phyloP scores from a whole-genome alignment of 352 stramenopile genomes.

The Phytophthora fragariaefolia region DNA sequence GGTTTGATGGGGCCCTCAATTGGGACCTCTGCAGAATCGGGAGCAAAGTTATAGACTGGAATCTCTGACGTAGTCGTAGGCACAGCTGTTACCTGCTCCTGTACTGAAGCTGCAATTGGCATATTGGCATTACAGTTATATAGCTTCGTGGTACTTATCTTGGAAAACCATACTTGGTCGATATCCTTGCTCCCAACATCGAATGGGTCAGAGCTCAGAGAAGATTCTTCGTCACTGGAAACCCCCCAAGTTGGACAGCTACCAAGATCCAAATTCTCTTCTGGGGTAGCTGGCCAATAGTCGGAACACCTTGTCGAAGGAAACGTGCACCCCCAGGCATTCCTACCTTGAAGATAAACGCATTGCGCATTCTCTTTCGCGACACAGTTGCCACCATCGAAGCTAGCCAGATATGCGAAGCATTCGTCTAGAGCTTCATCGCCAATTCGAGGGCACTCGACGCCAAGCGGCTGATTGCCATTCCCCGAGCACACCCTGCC shows the following conservation, averaged over 20 bases:
- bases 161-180: conserved; percentile 44
- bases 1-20: neutral
- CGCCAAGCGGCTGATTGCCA: conserved; percentile 29
- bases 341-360: conserved; percentile 28
- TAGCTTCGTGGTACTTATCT: conserved; percentile 29
- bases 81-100: conserved; percentile 5
- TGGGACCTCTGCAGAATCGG: neutral
- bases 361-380: conserved; percentile 49
- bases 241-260: conserved; percentile 42
- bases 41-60: conserved; percentile 16
- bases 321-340: conserved; percentile 53
- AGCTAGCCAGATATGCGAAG: conserved; percentile 44
- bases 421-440: conserved; percentile 40
- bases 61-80: conserved; percentile 11
- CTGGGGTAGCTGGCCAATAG: neutral
- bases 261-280: neutral
- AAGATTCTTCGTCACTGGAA: conserved; percentile 16
- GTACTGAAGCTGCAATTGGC: conserved; percentile 1
- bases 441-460: conserved; percentile 39
- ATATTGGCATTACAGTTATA: conserved; percentile 26
- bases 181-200: conserved; percentile 13
- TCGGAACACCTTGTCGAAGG: conserved; percentile 38
- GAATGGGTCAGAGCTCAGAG: conserved; percentile 15
- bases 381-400: conserved; percentile 30
- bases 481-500: conserved; percentile 42